Base-by-base conservation (phyloP, 139 green algal species). In the Penium margaritaceum region DNA sequence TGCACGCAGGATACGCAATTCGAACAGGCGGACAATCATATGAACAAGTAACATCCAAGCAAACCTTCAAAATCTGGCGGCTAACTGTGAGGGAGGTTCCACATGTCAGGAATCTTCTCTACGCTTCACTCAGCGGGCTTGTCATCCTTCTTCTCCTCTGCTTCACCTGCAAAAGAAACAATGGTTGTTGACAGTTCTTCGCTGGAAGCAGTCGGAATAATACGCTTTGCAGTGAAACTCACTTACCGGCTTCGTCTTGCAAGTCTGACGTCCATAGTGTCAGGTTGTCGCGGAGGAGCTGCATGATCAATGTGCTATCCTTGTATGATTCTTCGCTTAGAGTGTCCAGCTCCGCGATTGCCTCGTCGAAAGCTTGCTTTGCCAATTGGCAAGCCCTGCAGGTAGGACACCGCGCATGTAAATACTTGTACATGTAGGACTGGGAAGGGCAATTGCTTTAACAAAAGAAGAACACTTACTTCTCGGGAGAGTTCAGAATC, bases 261-360 rank as follows among this genome's bases (percentile, higher is more conserved):
- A 86, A 39, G 30, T 86, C 81, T 30, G 44, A 74, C 29, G 81
- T 85, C 81, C 81, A 86, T 15, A 86, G 54, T n/a, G 81, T 82
- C 19, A 86, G n/a, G 70, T 86, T 86, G 43, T 86, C 77, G 17
- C 73, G 27, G 3, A 86, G 60, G 7, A 86, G 79, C 63, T 86
- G 66, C 74, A 86, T 83, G 67, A 86, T 85, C 33, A 86, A 67
- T 3, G 81, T 86, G 74, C 54, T 77, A 66, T 86, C 81, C 67
- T 87, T 86, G 67, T 85, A 87, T 1, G 46, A 72, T 36, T 82
- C 81, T 57, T 85, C 74, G 24, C 64, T 70, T 9, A 85, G 39
- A 19, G 81, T 87, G 53, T 84, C 74, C 9, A 86, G 47, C 46
- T 87, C 81, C 15, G 58, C 66, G 41, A 84, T 85, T 6, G 75